Conservation (phyloP, 371 early-diverging fungal species). For the Polyrhizophydium stewartii region DNA sequence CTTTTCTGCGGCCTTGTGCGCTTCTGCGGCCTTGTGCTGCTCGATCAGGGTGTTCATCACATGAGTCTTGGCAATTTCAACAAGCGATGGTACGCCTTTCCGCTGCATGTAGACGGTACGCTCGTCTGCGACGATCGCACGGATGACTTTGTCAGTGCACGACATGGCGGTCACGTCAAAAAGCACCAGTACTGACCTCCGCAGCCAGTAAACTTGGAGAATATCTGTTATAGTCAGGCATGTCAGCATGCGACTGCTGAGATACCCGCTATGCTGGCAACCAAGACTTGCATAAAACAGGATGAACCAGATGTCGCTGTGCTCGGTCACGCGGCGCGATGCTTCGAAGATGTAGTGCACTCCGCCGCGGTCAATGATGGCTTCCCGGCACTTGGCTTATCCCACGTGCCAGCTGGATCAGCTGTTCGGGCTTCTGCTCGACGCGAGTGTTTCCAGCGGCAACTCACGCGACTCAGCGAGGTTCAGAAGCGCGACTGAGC, state of each 20-base stretch:
- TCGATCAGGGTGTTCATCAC: too few species aligned
- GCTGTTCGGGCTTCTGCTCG: neutral
- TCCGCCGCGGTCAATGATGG: constrained; percentile 13
- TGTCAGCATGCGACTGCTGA: too few species aligned
- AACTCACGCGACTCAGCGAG: constrained; percentile 17
- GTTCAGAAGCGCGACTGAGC: constrained; percentile 19
- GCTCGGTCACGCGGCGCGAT: neutral
- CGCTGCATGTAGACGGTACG: neutral
- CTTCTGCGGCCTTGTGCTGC: too few species aligned
- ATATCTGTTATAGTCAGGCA: neutral
- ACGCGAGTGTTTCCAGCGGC: too few species aligned
- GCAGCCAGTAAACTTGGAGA: constrained; percentile 4
- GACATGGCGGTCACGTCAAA: constrained; percentile 1
- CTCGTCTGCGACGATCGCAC: neutral
- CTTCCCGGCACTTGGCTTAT: constrained; percentile 16
- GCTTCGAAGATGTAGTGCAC: constrained; percentile 19
- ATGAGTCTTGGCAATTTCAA: neutral
- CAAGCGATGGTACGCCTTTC: neutral
- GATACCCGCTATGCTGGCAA: too few species aligned
- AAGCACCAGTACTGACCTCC: constrained; percentile 3
- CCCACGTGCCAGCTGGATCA: neutral
- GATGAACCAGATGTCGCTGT: constrained; percentile 16
- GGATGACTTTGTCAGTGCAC: too few species aligned
- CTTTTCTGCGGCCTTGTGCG: too few species aligned
- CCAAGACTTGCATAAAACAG: constrained; percentile 8